phyloP scores from a whole-genome alignment of 169 alveolate genomes.

The Plasmodium vivax region DNA sequence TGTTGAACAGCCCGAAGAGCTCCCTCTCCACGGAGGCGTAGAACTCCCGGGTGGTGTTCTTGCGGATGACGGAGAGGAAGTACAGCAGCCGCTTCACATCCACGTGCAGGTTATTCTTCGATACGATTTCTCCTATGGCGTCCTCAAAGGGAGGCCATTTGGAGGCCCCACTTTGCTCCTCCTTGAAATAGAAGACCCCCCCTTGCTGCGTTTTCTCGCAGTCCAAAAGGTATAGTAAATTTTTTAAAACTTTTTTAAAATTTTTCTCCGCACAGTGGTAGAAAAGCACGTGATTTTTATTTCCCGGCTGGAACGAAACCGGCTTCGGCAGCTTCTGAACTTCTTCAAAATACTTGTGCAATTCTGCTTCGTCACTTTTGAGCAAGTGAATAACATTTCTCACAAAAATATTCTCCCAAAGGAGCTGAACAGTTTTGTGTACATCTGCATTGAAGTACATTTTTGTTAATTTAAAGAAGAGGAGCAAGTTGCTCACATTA shows the following conservation, averaged over 20 bases:
- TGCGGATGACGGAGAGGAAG: conserved; percentile 35
- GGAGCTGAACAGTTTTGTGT: not conserved
- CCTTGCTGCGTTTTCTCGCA: not conserved
- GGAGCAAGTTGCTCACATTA: conserved; percentile 37
- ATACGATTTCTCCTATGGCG: conserved; percentile 5
- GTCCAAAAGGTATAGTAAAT: not conserved
- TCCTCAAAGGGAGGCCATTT: not conserved
- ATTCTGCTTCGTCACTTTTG: conserved; percentile 13
- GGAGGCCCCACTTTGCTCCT: not conserved
- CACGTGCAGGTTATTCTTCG: conserved; percentile 20
- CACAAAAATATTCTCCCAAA: conserved; percentile 58
- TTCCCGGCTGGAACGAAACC: conserved; percentile 5
- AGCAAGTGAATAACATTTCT: conserved; percentile 29
- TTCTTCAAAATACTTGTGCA: conserved; percentile 26
- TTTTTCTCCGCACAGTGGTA: conserved; percentile 26
- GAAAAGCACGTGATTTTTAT: conserved; percentile 31
- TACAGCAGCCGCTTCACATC: conserved; percentile 43
- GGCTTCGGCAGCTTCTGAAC: conserved; percentile 37
- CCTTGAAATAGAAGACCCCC: conserved; percentile 18
- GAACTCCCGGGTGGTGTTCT: conserved; percentile 6
- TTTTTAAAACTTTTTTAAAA: conserved; percentile 26
- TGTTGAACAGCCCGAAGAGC: conserved; percentile 29
- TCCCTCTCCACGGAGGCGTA: conserved; percentile 16
- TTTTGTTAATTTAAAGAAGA: conserved; percentile 57
- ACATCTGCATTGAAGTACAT: conserved; percentile 35